Evolutionary conservation across 257 asterid species (phyloP).

Genomic region (Plantago ovata): DNA sequence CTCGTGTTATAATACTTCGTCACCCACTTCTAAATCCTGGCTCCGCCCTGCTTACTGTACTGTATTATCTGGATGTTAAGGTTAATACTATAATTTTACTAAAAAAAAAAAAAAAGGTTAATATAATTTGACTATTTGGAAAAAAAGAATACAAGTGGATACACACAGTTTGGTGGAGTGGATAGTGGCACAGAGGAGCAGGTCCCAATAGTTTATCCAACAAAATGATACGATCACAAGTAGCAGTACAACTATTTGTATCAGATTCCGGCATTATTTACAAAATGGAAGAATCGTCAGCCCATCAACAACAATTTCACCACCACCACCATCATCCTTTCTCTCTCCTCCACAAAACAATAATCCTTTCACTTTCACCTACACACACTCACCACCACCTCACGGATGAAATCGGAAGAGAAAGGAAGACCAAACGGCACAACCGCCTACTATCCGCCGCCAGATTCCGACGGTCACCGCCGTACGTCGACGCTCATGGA

Average conservation of each 20-base stretch:
- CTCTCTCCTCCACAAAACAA: conserved; percentile 36
- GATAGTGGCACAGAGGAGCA: conserved; percentile 27
- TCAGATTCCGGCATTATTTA: conserved; percentile 38
- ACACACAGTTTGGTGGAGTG: conserved; percentile 12
- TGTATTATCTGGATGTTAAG: too few species aligned
- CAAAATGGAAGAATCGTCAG: conserved; percentile 32
- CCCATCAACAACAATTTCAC: conserved; percentile 29
- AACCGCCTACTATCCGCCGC: conserved; percentile 13
- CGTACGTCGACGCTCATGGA: conserved; percentile 57
- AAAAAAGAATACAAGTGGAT: background rate
- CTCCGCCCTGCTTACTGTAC: too few species aligned
- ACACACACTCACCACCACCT: conserved; percentile 16
- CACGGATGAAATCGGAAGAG: conserved; percentile 45
- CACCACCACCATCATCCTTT: conserved; percentile 19
- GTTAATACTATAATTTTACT: too few species aligned
- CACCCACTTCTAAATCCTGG: too few species aligned
- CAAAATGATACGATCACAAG: conserved; percentile 1
- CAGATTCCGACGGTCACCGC: conserved; percentile 3
- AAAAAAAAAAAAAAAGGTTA: too few species aligned
- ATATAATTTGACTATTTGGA: too few species aligned
- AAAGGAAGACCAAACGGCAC: conserved; percentile 34
- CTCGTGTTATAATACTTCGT: too few species aligned
- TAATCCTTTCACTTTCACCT: conserved; percentile 11
- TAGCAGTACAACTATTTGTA: conserved; percentile 25
- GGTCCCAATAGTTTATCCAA: conserved; percentile 23